A percentile compares a stretch with the other conserved stretches of the same genome.
phyloP scores from a whole-genome alignment of 1,284 basidiomycete species.

The Boletus semigastroideus region DNA sequence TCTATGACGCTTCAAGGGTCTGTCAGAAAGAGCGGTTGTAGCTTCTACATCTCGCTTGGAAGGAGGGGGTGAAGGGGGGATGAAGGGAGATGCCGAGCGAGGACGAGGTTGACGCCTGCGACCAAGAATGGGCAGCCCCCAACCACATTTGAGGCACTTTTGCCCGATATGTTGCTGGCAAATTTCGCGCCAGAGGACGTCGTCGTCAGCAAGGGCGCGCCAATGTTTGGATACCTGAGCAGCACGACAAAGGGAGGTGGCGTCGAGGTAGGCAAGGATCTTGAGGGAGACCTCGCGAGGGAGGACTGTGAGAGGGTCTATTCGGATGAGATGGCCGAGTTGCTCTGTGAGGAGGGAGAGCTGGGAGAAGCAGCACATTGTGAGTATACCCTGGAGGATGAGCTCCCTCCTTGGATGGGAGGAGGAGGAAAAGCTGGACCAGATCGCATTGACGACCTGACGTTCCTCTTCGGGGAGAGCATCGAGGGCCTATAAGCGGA shows the following conservation, averaged over 20 bases:
- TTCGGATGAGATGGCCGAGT: conserved; percentile 87
- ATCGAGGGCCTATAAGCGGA: conserved; percentile 76
- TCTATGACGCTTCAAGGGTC: conserved; percentile 55
- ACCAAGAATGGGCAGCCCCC: conserved; percentile 93
- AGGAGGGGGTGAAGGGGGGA: conserved; percentile 22
- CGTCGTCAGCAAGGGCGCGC: conserved; percentile 92
- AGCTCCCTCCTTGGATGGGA: conserved; percentile 88
- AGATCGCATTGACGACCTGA: conserved; percentile 88
- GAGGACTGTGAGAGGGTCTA: conserved; percentile 92
- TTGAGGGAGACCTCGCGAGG: conserved; percentile 91
- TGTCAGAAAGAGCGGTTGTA: conserved; percentile 18
- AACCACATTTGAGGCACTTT: conserved; percentile 96
- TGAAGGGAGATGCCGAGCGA: conserved; percentile 36
- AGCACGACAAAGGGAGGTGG: conserved; percentile 92
- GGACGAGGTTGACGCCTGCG: conserved; percentile 53
- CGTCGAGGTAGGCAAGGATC: conserved; percentile 91
- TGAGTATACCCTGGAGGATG: conserved; percentile 95
- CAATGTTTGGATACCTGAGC: conserved; percentile 91
- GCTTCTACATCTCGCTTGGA: conserved; percentile 43
- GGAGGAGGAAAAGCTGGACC: conserved; percentile 96
- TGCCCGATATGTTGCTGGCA: conserved; percentile 99
- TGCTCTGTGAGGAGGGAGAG: conserved; percentile 96
- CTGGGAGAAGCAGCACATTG: conserved; percentile 99
- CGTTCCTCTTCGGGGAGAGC: conserved; percentile 88
- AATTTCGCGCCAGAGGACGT: conserved; percentile 94